Evolutionary conservation across 805 yeast genomes (phyloP).

Genomic region (Teunomyces kruisii): DNA sequence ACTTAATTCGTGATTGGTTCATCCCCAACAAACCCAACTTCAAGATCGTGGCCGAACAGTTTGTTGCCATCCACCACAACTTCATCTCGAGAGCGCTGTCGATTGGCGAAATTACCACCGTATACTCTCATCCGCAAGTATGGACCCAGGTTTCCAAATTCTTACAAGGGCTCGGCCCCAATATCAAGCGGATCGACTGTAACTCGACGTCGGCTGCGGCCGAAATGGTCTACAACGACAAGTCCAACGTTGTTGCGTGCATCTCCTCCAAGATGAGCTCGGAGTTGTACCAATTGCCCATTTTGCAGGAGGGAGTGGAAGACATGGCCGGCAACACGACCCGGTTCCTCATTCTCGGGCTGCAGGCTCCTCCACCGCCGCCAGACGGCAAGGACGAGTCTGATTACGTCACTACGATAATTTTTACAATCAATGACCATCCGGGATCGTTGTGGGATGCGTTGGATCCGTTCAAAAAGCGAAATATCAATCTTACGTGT

Average conservation of each 20-base stretch:
- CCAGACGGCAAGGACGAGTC: conserved; percentile 5
- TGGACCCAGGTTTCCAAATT: conserved; percentile 88
- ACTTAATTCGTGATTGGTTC: conserved; percentile 70
- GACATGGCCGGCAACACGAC: conserved; percentile 80
- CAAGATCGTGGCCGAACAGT: conserved; percentile 71
- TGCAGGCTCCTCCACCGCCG: conserved; percentile 10
- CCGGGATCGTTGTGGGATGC: conserved; percentile 77
- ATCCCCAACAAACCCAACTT: conserved; percentile 35
- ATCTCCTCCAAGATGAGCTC: conserved; percentile 74
- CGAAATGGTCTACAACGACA: conserved; percentile 47
- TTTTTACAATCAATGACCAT: conserved; percentile 64
- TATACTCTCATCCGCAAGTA: conserved; percentile 95
- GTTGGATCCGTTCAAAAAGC: conserved; percentile 53
- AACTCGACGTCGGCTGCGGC: conserved; percentile 88
- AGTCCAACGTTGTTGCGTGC: conserved; percentile 53
- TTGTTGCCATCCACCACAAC: conserved; percentile 80
- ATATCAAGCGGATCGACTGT: conserved; percentile 58
- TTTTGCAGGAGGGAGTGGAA: conserved; percentile 59
- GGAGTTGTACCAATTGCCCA: conserved; percentile 54
- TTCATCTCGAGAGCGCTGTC: conserved; percentile 50
- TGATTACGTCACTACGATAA: conserved; percentile 49
- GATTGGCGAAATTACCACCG: conserved; percentile 46
- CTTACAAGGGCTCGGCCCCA: conserved; percentile 35
- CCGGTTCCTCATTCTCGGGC: conserved; percentile 70
- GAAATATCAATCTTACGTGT: conserved; percentile 62